These are phyloP conservation scores for Arabis alpina DNA, from an alignment of 345 rosid genomes.

Conservation along the genomic window DNA sequence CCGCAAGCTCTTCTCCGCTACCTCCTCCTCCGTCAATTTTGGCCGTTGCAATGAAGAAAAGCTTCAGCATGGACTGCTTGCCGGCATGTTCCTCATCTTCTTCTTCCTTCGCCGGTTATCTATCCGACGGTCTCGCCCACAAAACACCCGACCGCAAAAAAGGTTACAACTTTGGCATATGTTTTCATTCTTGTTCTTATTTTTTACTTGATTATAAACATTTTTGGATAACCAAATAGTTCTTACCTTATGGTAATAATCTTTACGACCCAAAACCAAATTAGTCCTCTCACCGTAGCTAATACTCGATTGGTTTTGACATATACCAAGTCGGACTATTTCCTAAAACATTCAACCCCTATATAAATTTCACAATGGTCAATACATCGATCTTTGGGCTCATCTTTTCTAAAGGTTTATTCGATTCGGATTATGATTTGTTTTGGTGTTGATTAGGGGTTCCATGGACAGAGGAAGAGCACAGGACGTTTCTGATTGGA, in stretches of 20 bases:
- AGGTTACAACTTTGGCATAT: constrained; percentile 31
- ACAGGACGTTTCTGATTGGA: constrained; percentile 63
- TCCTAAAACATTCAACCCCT: not conserved
- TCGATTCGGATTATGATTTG: not conserved
- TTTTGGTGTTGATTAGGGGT: constrained; percentile 50
- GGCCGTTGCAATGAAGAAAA: constrained; percentile 39
- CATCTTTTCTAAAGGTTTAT: not conserved
- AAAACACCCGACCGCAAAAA: constrained; percentile 43
- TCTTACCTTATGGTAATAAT: no score
- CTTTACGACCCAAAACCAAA: not conserved
- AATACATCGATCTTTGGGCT: not conserved
- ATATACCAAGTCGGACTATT: not conserved
- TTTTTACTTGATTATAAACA: not conserved
- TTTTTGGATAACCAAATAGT: no score
- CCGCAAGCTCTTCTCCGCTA: constrained; percentile 31
- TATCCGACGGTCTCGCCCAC: constrained; percentile 41
- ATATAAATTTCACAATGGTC: not conserved
- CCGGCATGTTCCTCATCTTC: constrained; percentile 43
- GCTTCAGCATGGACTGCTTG: constrained; percentile 44
- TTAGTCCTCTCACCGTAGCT: no score
- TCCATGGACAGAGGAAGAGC: constrained; percentile 88
- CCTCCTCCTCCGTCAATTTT: constrained; percentile 32
- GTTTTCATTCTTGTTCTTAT: not conserved
- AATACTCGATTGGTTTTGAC: not conserved
- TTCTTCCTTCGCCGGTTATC: constrained; percentile 41